These are phyloP conservation scores for Aspergillus brunneoviolaceus DNA, from an alignment of 2,329 filamentous ascomycete species.

Conservation along the genomic window DNA sequence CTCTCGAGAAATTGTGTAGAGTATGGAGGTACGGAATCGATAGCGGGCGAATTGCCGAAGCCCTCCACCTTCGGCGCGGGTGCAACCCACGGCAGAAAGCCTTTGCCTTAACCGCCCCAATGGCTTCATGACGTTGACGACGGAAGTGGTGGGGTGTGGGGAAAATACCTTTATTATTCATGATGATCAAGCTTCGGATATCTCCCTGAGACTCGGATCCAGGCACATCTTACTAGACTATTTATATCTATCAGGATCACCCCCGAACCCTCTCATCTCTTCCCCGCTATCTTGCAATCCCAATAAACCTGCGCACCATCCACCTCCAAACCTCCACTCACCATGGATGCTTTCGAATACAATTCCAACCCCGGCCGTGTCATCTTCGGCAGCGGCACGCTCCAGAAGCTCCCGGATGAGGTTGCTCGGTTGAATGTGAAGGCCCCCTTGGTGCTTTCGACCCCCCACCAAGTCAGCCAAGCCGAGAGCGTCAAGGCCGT, in stretches of 20 bases:
- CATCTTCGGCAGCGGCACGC: slow-evolving; percentile 57
- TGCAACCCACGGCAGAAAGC: slow-evolving; percentile 20
- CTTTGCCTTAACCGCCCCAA: slow-evolving; percentile 12
- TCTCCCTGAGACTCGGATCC: background rate
- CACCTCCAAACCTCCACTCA: slow-evolving; percentile 6
- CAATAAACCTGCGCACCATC: background rate
- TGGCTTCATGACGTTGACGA: slow-evolving; percentile 16
- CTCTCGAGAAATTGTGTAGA: background rate
- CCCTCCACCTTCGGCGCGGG: slow-evolving; percentile 8
- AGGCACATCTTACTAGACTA: background rate
- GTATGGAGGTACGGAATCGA: background rate
- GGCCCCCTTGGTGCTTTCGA: slow-evolving; percentile 57
- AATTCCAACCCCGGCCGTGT: slow-evolving; percentile 55
- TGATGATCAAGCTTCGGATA: slow-evolving; percentile 22
- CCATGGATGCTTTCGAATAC: slow-evolving; percentile 58
- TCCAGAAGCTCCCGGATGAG: slow-evolving; percentile 50
- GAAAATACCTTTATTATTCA: slow-evolving; percentile 22
- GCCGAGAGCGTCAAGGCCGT: slow-evolving; percentile 47
- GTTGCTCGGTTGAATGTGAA: slow-evolving; percentile 48
- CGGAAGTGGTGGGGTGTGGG: slow-evolving; percentile 21
- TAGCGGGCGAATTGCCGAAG: slow-evolving; percentile 12
- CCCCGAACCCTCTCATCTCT: background rate
- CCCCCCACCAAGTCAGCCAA: slow-evolving; percentile 52
- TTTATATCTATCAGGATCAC: background rate
- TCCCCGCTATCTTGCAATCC: background rate